These are phyloP conservation scores for Eucalyptus paniculata DNA, from an alignment of 345 rosid species.

Conservation along the genomic window DNA sequence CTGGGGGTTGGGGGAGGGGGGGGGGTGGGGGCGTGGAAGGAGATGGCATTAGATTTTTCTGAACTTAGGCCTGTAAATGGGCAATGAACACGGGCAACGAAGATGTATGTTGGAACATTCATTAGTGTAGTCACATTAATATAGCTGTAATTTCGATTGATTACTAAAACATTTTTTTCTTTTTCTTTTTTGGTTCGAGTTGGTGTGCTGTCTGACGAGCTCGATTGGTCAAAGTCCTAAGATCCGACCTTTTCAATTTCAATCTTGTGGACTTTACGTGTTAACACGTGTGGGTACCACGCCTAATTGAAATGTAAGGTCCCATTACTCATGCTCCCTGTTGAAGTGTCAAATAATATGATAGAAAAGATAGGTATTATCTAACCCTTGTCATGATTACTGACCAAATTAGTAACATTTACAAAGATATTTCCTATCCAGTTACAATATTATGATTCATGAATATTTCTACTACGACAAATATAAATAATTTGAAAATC, in stretches of 20 bases:
- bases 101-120: neutral
- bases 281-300: neutral
- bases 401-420: neutral
- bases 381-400: neutral
- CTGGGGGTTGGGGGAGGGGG: no score
- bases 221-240: neutral
- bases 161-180: neutral
- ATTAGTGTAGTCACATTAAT: neutral
- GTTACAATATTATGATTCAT: neutral
- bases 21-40: neutral
- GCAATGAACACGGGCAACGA: neutral
- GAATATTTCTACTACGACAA: accelerated
- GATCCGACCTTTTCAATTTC: neutral
- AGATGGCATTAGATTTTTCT: neutral
- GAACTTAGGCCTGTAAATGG: neutral
- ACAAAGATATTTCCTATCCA: no score
- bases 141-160: neutral
- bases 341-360: neutral
- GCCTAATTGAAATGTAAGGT: neutral
- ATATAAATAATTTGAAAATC: neutral
- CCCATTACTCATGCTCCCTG: neutral
- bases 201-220: neutral
- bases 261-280: neutral
- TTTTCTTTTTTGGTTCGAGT: no score
- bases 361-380: neutral